These are phyloP conservation scores for Boletus rubescentipes DNA, from an alignment of 768 basidiomycete species.

Conservation along the genomic window DNA sequence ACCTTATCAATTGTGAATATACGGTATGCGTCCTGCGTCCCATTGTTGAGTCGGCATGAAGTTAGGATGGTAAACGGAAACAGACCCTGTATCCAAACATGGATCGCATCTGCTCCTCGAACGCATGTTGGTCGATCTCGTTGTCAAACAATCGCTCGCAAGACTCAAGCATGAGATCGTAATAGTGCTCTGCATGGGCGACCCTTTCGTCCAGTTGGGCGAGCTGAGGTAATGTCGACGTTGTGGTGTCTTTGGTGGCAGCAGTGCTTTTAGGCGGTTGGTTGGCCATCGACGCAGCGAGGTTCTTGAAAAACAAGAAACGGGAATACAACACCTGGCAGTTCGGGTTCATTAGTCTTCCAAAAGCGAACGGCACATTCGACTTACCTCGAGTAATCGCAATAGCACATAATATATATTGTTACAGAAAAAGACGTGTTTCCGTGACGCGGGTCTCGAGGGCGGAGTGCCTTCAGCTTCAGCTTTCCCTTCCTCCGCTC, in stretches of 20 bases:
- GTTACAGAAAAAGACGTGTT: slow-evolving; percentile 81
- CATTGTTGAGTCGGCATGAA: slow-evolving; percentile 1
- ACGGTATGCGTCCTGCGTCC: slow-evolving; percentile 67
- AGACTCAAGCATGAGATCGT: slow-evolving; percentile 79
- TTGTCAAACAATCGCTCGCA: slow-evolving; percentile 92
- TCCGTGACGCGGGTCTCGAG: slow-evolving; percentile 40
- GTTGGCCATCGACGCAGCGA: slow-evolving; percentile 49
- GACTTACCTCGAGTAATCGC: slow-evolving; percentile 79
- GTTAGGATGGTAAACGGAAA: not conserved
- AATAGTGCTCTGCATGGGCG: slow-evolving; percentile 64
- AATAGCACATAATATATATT: slow-evolving; percentile 85
- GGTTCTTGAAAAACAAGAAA: slow-evolving; percentile 74
- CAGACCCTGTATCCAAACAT: slow-evolving; percentile 82
- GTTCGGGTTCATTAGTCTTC: not conserved
- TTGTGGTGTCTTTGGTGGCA: slow-evolving; percentile 24
- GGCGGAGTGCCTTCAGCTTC: slow-evolving; percentile 17
- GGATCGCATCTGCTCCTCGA: slow-evolving; percentile 88
- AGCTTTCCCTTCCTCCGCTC: slow-evolving; percentile 28
- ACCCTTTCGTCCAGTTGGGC: slow-evolving; percentile 34
- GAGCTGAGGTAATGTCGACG: slow-evolving; percentile 28
- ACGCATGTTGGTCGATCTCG: slow-evolving; percentile 81
- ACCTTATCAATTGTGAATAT: slow-evolving; percentile 95
- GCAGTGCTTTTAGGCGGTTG: slow-evolving; percentile 11
- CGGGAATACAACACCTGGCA: slow-evolving; percentile 79
- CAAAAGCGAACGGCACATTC: not conserved